A percentile compares a stretch with the other conserved stretches of the same genome.
These are phyloP conservation scores for Anthracocystis walkeri DNA, from an alignment of 1,284 basidiomycete genomes.

Conservation along the genomic window DNA sequence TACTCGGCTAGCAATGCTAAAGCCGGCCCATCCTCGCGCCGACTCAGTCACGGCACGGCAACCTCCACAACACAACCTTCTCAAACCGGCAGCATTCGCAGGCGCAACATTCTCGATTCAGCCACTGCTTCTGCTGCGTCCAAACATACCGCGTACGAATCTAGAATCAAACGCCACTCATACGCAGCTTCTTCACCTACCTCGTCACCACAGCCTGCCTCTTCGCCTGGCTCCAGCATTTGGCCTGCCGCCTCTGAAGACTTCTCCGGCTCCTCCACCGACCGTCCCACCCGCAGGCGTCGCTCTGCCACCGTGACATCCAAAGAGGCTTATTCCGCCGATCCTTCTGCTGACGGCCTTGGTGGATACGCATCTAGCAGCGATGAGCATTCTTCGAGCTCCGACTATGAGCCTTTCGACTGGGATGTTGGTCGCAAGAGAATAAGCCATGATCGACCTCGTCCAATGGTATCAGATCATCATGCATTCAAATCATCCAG, in stretches of 20 bases:
- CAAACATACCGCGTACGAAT: slow-evolving; percentile 13
- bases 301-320: slow-evolving; percentile 43
- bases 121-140: slow-evolving; percentile 16
- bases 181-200: slow-evolving; percentile 14
- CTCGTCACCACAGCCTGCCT: slow-evolving; percentile 29
- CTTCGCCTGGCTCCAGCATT: slow-evolving; percentile 23
- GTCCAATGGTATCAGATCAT: slow-evolving; percentile 19
- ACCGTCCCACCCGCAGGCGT: slow-evolving; percentile 25
- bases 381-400: slow-evolving; percentile 43
- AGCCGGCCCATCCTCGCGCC: slow-evolving; percentile 38
- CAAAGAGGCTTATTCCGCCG: slow-evolving; percentile 54
- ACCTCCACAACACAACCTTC: slow-evolving; percentile 9
- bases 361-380: slow-evolving; percentile 40
- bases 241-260: slow-evolving; percentile 20
- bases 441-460: slow-evolving; percentile 35
- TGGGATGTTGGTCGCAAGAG: slow-evolving; percentile 52
- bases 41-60: slow-evolving; percentile 15
- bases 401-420: slow-evolving; percentile 51
- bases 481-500: slow-evolving; percentile 8
- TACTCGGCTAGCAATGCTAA: slow-evolving; percentile 25
- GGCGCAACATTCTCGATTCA: slow-evolving; percentile 42
- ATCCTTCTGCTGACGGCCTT: slow-evolving; percentile 41
- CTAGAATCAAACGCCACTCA: slow-evolving; percentile 13
- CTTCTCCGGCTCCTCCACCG: slow-evolving; percentile 44
- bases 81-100: slow-evolving; percentile 15